Conservation (phyloP, 192 early-diverging fungal genomes). For the Coemansia guatemalensis region DNA sequence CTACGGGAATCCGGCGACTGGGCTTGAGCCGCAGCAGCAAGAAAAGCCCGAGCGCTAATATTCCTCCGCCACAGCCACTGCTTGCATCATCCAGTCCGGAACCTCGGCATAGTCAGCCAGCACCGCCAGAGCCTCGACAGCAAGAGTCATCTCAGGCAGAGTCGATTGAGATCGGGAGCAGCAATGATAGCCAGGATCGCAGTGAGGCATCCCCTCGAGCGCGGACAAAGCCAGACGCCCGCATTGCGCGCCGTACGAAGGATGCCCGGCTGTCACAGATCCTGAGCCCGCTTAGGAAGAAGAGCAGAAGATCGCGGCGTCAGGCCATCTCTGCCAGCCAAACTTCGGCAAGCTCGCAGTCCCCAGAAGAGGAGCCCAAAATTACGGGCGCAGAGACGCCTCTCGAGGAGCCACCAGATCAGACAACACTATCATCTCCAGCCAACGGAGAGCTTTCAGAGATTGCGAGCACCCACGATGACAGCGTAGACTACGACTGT, state of each 20-base stretch:
- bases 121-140: neutral
- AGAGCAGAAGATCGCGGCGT: neutral
- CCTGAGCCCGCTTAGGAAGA: neutral
- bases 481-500: constrained; percentile 30
- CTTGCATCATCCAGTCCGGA: neutral
- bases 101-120: neutral
- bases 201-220: neutral
- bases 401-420: neutral
- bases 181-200: constrained; percentile 22
- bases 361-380: neutral
- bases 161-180: constrained; percentile 27
- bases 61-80: neutral
- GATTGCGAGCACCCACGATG: neutral
- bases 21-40: constrained; percentile 45
- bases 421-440: neutral
- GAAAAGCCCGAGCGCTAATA: neutral
- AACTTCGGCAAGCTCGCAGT: neutral
- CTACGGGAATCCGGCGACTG: constrained; percentile 29
- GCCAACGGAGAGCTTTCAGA: neutral
- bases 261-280: constrained; percentile 1
- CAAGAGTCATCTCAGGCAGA: constrained; percentile 32
- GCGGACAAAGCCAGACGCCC: neutral
- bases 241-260: neutral
- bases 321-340: neutral
- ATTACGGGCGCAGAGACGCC: neutral